These are phyloP conservation scores for Nannizziopsis barbatae DNA, from an alignment of 2,329 filamentous ascomycete genomes.

Conservation along the genomic window DNA sequence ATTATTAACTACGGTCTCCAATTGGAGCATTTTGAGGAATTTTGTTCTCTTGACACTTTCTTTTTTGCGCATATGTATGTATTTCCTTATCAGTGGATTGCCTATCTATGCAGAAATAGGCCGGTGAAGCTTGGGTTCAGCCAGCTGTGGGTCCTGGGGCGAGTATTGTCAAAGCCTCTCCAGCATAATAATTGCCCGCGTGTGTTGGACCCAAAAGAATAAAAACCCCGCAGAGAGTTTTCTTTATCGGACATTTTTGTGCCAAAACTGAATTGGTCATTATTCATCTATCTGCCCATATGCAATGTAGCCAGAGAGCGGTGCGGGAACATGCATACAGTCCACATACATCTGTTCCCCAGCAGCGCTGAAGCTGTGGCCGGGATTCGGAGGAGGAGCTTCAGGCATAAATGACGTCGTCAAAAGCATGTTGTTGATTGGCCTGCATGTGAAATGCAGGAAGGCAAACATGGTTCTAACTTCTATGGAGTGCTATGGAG, in stretches of 20 bases:
- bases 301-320: no score
- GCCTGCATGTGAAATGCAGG: no score
- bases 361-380: not conserved
- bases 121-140: constrained; percentile 4
- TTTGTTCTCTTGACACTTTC: not conserved
- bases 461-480: no score
- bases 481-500: no score
- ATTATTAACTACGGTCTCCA: not conserved
- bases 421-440: not conserved
- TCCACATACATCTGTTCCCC: no score
- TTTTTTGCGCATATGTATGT: not conserved
- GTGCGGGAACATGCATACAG: no score
- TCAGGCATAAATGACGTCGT: not conserved
- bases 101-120: constrained; percentile 6
- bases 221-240: no score
- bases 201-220: no score
- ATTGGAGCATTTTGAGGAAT: not conserved
- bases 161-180: no score
- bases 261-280: no score
- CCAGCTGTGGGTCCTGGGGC: not conserved
- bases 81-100: constrained; percentile 8
- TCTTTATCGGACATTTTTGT: no score
- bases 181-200: no score
- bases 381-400: constrained; percentile 2
- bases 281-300: not conserved